These are phyloP conservation scores for Pezicula neosporulosa DNA, from an alignment of 2,329 filamentous ascomycete genomes.

Conservation along the genomic window DNA sequence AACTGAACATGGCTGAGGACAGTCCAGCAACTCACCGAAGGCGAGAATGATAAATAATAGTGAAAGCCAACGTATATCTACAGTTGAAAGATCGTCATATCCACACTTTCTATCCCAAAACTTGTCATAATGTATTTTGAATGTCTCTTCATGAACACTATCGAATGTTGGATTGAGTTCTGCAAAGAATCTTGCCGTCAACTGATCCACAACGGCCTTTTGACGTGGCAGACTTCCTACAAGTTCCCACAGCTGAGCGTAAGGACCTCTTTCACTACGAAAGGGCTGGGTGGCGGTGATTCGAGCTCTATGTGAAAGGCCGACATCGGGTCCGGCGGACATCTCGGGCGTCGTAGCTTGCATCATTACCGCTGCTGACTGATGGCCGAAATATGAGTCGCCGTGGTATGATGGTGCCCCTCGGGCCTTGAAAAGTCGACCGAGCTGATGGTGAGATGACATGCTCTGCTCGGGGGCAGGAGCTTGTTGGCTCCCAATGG, in stretches of 20 bases:
- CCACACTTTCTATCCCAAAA: conserved; percentile 37
- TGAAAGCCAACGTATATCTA: conserved; percentile 39
- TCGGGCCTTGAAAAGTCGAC: conserved; percentile 27
- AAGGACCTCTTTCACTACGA: conserved; percentile 24
- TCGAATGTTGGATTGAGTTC: conserved; percentile 35
- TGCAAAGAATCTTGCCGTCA: conserved; percentile 30
- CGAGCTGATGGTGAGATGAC: conserved; percentile 10
- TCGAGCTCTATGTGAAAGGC: conserved; percentile 6
- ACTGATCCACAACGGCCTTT: conserved; percentile 32
- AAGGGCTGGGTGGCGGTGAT: conserved; percentile 23
- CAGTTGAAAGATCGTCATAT: conserved; percentile 34
- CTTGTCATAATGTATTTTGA: conserved; percentile 31
- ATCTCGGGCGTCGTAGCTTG: conserved; percentile 24
- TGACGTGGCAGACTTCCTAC: conserved; percentile 34
- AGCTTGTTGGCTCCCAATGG: not conserved
- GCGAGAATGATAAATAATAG: conserved; percentile 38
- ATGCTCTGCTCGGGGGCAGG: not conserved
- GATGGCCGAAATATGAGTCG: conserved; percentile 30
- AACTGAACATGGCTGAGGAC: conserved; percentile 25
- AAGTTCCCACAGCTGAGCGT: conserved; percentile 38
- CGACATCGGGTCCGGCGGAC: conserved; percentile 12
- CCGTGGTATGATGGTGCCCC: conserved; percentile 29
- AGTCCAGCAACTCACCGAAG: conserved; percentile 34
- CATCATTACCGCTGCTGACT: conserved; percentile 29
- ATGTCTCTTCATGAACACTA: conserved; percentile 31